Conservation (phyloP, 805 yeast species). For the Candida cerambycidarum region DNA sequence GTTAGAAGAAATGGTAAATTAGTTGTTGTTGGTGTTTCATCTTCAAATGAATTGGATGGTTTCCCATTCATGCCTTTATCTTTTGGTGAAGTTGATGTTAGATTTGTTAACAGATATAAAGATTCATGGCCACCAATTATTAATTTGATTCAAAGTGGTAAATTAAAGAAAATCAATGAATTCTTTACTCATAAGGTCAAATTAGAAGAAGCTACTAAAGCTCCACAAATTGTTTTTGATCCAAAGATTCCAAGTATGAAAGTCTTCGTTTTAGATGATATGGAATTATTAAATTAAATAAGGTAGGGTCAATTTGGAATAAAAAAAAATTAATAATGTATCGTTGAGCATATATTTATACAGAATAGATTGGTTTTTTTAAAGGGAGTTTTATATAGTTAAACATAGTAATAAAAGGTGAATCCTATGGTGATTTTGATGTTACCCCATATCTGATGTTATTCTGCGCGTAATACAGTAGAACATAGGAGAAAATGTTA, state of each 20-base stretch:
- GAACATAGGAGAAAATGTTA: too few relatives aligned
- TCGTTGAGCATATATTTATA: conserved; percentile 16
- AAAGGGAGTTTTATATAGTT: conserved; percentile 5
- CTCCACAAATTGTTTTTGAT: conserved; percentile 19
- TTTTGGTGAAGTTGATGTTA: conserved; percentile 20
- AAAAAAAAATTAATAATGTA: neutral
- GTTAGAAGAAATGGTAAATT: conserved; percentile 21
- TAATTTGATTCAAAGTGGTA: conserved; percentile 17
- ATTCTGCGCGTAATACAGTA: too few relatives aligned
- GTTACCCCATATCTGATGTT: too few relatives aligned
- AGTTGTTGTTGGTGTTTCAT: conserved; percentile 22
- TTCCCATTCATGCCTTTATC: conserved; percentile 26
- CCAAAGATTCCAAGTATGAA: conserved; percentile 18
- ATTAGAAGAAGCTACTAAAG: conserved; percentile 21
- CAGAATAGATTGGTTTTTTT: conserved; percentile 9
- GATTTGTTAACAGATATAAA: conserved; percentile 19
- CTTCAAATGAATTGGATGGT: conserved; percentile 18
- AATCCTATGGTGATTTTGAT: too few relatives aligned
- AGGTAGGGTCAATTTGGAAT: too few relatives aligned
- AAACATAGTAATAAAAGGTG: conserved; percentile 3
- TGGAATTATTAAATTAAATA: conserved; percentile 15
- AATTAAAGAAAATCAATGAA: conserved; percentile 16
- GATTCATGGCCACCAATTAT: conserved; percentile 19
- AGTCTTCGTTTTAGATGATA: conserved; percentile 17
- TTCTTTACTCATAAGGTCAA: conserved; percentile 21